A percentile compares a stretch with the other conserved stretches of the same genome.
Conservation (phyloP, 495 filamentous ascomycete species). For the Apiosordaria backusii region DNA sequence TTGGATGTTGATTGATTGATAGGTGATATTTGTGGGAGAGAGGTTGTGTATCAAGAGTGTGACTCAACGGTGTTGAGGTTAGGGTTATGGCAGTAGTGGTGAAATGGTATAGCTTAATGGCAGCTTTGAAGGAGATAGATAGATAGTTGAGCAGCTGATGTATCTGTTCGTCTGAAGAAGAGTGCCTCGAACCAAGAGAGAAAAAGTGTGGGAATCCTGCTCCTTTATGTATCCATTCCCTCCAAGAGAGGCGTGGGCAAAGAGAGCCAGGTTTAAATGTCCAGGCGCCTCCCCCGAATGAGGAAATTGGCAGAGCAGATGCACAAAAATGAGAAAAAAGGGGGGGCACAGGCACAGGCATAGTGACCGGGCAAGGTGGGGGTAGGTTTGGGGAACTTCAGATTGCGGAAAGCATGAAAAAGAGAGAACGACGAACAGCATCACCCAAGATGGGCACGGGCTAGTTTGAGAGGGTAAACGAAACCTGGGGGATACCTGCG, state of each 20-base stretch:
- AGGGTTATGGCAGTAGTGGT: neutral
- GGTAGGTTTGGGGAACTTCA: neutral
- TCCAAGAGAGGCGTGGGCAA: neutral
- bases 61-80: neutral
- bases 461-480: neutral
- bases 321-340: neutral
- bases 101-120: neutral
- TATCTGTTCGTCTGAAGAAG: too few relatives aligned
- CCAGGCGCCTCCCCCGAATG: neutral
- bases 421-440: neutral
- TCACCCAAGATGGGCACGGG: neutral
- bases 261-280: neutral
- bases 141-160: neutral
- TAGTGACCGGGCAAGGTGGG: constrained; percentile 2
- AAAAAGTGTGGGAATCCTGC: neutral
- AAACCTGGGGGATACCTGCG: constrained; percentile 14
- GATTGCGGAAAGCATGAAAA: neutral
- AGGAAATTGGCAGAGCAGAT: neutral
- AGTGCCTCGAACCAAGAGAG: neutral
- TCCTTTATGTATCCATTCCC: neutral
- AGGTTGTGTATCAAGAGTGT: neutral
- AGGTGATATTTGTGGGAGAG: neutral
- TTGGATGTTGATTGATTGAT: constrained; percentile 5
- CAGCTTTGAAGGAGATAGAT: neutral
- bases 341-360: neutral